phyloP scores from a whole-genome alignment of 768 basidiomycete species.

The Suillus hirtellus region DNA sequence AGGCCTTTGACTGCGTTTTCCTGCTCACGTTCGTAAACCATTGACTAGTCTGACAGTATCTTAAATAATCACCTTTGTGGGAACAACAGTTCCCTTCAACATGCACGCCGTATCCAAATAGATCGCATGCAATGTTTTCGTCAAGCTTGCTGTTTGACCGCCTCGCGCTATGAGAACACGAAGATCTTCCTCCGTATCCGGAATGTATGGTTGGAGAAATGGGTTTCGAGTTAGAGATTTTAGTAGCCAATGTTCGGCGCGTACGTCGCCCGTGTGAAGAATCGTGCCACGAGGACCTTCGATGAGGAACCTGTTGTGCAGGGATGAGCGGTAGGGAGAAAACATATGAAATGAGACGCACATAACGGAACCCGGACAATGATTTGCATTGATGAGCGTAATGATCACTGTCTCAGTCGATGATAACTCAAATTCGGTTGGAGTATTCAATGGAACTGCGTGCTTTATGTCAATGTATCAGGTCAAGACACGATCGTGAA shows the following conservation, averaged over 20 bases:
- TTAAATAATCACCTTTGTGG: constrained; percentile 53
- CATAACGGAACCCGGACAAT: constrained; percentile 95
- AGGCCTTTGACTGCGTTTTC: constrained; percentile 65
- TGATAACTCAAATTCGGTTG: constrained; percentile 60
- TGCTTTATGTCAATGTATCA: constrained; percentile 39
- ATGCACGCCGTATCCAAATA: constrained; percentile 81
- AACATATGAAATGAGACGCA: constrained; percentile 34
- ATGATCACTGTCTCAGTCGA: constrained; percentile 62
- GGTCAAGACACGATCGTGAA: not conserved
- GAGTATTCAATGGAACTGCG: constrained; percentile 60
- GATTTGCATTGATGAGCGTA: constrained; percentile 88
- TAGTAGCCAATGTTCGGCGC: constrained; percentile 83
- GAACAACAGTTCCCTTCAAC: constrained; percentile 50
- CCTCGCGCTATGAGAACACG: constrained; percentile 27
- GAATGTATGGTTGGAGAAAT: constrained; percentile 69
- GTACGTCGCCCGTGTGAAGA: constrained; percentile 92
- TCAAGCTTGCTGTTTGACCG: constrained; percentile 28
- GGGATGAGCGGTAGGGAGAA: constrained; percentile 1
- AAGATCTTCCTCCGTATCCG: constrained; percentile 28
- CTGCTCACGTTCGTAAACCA: constrained; percentile 39
- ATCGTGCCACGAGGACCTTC: constrained; percentile 69
- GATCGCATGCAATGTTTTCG: constrained; percentile 68
- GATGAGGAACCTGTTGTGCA: constrained; percentile 72
- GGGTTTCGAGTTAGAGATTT: constrained; percentile 68
- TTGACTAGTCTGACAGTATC: constrained; percentile 9